These are phyloP conservation scores for Syzygium aqueum DNA, from an alignment of 345 rosid genomes.

Conservation along the genomic window DNA sequence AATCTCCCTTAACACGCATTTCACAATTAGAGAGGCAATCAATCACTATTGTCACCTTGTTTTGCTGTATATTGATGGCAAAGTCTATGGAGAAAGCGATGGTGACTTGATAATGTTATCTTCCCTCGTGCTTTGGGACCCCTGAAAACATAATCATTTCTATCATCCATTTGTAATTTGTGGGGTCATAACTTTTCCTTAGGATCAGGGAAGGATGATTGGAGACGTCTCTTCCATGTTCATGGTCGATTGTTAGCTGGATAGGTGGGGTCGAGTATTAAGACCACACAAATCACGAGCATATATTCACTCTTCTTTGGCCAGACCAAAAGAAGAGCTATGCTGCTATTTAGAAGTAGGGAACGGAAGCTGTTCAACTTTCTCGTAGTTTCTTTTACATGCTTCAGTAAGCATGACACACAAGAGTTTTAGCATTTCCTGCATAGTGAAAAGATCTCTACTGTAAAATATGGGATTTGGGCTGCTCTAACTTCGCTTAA, in stretches of 20 bases:
- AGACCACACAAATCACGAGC: not conserved
- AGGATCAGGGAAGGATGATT: not conserved
- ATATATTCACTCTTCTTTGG: not conserved
- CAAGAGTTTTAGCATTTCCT: not conserved
- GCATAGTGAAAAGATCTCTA: not conserved
- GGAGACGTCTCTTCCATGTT: not conserved
- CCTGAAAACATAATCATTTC: not conserved
- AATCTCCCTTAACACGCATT: not conserved
- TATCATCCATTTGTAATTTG: not conserved
- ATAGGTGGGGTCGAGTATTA: not conserved
- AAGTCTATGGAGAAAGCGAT: not conserved
- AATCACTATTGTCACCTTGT: not conserved
- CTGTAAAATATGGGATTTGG: not conserved
- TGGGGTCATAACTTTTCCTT: not conserved
- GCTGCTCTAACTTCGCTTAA: not conserved
- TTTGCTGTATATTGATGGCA: not conserved
- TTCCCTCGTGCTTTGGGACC: not conserved
- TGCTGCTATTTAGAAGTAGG: not conserved
- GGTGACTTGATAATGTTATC: not conserved
- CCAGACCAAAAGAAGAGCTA: not conserved
- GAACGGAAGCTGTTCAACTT: not conserved
- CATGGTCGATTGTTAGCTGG: not conserved
- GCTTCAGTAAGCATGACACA: not conserved
- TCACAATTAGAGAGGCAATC: not conserved
- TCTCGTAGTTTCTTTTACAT: not conserved